phyloP scores from a whole-genome alignment of 768 basidiomycete genomes.

The Sarcomyxa edulis region DNA sequence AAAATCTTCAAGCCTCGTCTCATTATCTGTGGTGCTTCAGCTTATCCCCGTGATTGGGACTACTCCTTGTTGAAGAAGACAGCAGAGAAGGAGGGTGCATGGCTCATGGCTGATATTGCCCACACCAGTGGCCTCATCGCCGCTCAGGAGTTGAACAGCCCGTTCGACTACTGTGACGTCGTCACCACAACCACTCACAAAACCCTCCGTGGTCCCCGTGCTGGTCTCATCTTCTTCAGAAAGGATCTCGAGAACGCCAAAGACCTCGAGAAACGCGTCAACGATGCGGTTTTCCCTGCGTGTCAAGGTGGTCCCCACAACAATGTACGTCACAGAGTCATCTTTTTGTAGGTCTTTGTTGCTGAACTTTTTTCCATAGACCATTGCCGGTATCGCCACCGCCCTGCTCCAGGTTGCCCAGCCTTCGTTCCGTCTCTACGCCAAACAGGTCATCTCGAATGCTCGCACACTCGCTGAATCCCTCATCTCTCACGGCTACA shows the following conservation, averaged over 20 bases:
- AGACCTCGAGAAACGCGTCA: slow-evolving; percentile 95
- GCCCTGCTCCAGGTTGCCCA: slow-evolving; percentile 86
- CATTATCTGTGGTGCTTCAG: slow-evolving; percentile 96
- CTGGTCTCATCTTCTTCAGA: slow-evolving; percentile 97
- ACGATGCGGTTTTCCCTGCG: slow-evolving; percentile 98
- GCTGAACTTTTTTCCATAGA: slow-evolving; percentile 35
- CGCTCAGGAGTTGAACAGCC: slow-evolving; percentile 82
- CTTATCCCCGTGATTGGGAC: slow-evolving; percentile 99
- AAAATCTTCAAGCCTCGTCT: slow-evolving; percentile 94
- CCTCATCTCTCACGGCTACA: slow-evolving; percentile 81
- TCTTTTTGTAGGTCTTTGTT: not conserved
- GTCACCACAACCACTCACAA: slow-evolving; percentile 99
- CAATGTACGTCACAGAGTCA: slow-evolving; percentile 51
- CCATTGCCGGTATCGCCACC: slow-evolving; percentile 93
- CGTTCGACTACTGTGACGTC: slow-evolving; percentile 95
- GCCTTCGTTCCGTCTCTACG: slow-evolving; percentile 87
- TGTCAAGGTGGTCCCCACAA: slow-evolving; percentile 99
- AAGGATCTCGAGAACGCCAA: slow-evolving; percentile 76
- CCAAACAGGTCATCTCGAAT: slow-evolving; percentile 91
- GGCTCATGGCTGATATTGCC: slow-evolving; percentile 94
- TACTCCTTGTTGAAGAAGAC: slow-evolving; percentile 78
- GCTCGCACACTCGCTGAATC: slow-evolving; percentile 69
- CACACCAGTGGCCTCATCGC: slow-evolving; percentile 96
- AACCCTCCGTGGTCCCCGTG: slow-evolving; percentile 96
- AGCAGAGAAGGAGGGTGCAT: slow-evolving; percentile 85